Percentiles rank a stretch among this genome's conserved stretches.
Conservation (phyloP, 2,329 filamentous ascomycete genomes). For the Myriosclerotinia curreyana region DNA sequence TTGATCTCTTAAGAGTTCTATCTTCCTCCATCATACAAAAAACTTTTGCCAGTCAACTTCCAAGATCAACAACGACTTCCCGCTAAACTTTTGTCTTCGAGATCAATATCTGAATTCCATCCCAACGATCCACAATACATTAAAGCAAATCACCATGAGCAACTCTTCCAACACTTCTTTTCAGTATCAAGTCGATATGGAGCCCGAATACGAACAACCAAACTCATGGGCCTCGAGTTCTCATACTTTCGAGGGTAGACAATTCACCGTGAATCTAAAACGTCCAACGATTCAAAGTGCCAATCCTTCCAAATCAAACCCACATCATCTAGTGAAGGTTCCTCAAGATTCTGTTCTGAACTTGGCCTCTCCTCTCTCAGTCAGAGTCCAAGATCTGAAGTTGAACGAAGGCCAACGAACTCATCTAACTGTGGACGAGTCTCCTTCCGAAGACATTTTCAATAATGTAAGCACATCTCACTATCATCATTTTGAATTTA, state of each 20-base stretch:
- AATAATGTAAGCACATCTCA: not conserved
- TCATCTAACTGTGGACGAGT: too few species aligned
- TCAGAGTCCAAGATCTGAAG: not conserved
- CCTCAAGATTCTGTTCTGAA: rapidly evolving
- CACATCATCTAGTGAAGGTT: too few species aligned
- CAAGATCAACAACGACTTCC: not conserved
- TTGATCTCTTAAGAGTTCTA: too few species aligned
- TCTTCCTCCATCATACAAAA: not conserved
- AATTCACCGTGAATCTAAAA: not conserved
- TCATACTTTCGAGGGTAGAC: rapidly evolving
- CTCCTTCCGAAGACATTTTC: too few species aligned
- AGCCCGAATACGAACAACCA: not conserved
- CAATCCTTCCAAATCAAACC: not conserved
- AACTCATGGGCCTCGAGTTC: not conserved
- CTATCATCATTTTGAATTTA: too few species aligned
- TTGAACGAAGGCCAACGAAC: not conserved
- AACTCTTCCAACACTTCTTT: not conserved
- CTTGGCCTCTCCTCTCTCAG: not conserved
- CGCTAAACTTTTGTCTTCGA: not conserved
- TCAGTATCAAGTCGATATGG: not conserved
- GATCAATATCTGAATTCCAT: not conserved
- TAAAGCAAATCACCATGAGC: not conserved
- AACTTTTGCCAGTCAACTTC: not conserved
- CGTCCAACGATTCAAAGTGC: too few species aligned
- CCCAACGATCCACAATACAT: too few species aligned